Evolutionary conservation across 129 eudicot genomes (phyloP), one percentile per base, ranked within the genome.

Genomic region (Heracleum sosnowskyi): DNA sequence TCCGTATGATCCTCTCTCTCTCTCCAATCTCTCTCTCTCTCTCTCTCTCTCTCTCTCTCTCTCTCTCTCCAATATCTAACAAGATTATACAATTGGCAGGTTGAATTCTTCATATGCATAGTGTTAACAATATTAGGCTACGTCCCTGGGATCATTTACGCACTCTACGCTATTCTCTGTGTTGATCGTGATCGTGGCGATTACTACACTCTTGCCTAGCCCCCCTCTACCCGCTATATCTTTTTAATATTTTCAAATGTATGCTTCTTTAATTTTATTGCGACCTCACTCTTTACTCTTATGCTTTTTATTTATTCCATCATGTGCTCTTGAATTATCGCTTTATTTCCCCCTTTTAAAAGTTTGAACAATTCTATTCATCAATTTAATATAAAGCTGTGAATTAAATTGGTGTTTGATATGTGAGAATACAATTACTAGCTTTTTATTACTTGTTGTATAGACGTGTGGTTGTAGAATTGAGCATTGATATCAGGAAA

Each of bases 121-220:
- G 80, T 92, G 70, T 75, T 92, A 84, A 92, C 97, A 5, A 81
- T 92, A 31, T 70, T 90, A 40, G 97, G 97, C 3, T 92, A 90
- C 76, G 45, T 92, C 70, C 97, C 97, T 42, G 97, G 97, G 31
- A 90, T 92, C 17, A 88, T 92, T 34, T 92, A 92, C 79, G 97
- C 97, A 18, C 82, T 92, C 34, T 92, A 92, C 76, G 85, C 90
- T 12, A 88, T 92, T 71, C 60, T 90, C 39, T 84, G 78, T 57
- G 69, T 91, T 13, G 88, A 83, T 47, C 89, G 87, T 11, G 90
- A 87, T 15, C 82, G 62, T 63, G 86, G 51, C 31, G 84, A 87
- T 42, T 80, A 90, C 44, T 81, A 82, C 28, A 29, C 80, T 11
- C 89, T 87, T 83, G 91, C 94, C 10, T 91, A 80, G 76, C 46